Percentiles rank a stretch among this genome's conserved stretches.
Conservation (phyloP, 2,329 filamentous ascomycete genomes). For the Stenocarpella maydis region DNA sequence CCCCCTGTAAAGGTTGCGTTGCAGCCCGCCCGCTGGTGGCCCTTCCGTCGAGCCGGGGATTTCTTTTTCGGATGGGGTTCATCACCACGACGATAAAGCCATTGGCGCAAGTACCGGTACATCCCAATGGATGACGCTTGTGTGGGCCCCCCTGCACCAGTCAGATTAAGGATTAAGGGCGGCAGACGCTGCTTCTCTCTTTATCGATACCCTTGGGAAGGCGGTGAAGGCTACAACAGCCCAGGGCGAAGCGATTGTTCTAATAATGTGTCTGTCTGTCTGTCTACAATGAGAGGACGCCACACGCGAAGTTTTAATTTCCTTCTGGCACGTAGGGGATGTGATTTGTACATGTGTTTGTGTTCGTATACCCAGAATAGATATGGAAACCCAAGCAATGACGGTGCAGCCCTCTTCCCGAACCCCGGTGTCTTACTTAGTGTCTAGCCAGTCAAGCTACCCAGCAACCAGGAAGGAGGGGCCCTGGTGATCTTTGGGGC, state of each 20-base stretch:
- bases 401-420: too few relatives aligned
- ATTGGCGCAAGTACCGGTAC: constrained; percentile 21
- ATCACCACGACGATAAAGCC: not conserved
- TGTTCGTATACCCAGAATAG: not conserved
- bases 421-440: not conserved
- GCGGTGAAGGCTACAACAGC: constrained; percentile 9
- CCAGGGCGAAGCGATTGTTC: not conserved
- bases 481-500: constrained; percentile 25
- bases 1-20: constrained; percentile 7
- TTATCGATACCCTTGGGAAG: not conserved
- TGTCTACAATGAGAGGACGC: too few relatives aligned
- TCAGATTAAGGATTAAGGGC: constrained; percentile 30
- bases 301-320: too few relatives aligned
- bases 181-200: not conserved
- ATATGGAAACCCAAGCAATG: not conserved
- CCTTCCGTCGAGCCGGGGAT: constrained; percentile 23
- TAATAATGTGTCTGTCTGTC: too few relatives aligned
- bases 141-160: constrained; percentile 12
- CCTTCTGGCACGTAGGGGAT: not conserved
- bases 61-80: constrained; percentile 27
- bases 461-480: not conserved
- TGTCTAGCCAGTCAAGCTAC: not conserved
- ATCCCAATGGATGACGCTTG: constrained; percentile 21
- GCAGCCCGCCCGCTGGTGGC: constrained; percentile 5
- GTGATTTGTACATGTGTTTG: not conserved